phyloP scores from a whole-genome alignment of 2,329 filamentous ascomycete genomes.

The Trichoderma sp. region DNA sequence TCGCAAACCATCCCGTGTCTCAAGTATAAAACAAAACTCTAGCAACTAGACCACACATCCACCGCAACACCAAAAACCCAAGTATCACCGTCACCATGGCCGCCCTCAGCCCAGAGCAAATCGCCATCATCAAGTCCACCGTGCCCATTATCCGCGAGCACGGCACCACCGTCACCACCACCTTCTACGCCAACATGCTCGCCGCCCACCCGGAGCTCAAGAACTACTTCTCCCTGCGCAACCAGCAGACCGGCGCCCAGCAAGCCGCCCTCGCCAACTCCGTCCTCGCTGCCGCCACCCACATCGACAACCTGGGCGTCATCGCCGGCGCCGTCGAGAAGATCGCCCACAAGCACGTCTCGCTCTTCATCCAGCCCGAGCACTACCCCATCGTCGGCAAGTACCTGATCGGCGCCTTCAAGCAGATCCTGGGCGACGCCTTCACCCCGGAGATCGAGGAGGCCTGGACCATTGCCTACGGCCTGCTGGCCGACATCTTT shows the following conservation, averaged over 20 bases:
- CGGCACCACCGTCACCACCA: conserved; percentile 64
- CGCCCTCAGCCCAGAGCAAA: conserved; percentile 60
- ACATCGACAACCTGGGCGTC: conserved; percentile 67
- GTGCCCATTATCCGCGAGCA: conserved; percentile 69
- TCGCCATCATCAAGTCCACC: conserved; percentile 71
- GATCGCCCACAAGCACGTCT: conserved; percentile 74
- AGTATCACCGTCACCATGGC: conserved; percentile 36
- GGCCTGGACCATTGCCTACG: conserved; percentile 71
- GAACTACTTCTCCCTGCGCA: conserved; percentile 68
- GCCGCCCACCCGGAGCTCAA: conserved; percentile 61
- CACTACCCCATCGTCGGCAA: conserved; percentile 70
- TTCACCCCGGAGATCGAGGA: conserved; percentile 64
- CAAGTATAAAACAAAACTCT: neutral
- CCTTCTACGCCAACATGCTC: conserved; percentile 71
- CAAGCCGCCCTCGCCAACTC: conserved; percentile 65
- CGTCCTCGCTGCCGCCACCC: conserved; percentile 67
- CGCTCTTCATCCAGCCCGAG: conserved; percentile 63
- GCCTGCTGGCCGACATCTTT: conserved; percentile 67
- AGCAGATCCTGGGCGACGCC: conserved; percentile 62
- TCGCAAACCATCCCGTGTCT: neutral
- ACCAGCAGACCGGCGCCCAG: conserved; percentile 67
- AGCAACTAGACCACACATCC: neutral
- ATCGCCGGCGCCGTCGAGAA: conserved; percentile 59
- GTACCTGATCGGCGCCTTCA: conserved; percentile 66
- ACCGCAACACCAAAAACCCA: neutral